These are phyloP conservation scores for Salvia hispanica DNA, from an alignment of 257 asterid genomes.

Conservation along the genomic window DNA sequence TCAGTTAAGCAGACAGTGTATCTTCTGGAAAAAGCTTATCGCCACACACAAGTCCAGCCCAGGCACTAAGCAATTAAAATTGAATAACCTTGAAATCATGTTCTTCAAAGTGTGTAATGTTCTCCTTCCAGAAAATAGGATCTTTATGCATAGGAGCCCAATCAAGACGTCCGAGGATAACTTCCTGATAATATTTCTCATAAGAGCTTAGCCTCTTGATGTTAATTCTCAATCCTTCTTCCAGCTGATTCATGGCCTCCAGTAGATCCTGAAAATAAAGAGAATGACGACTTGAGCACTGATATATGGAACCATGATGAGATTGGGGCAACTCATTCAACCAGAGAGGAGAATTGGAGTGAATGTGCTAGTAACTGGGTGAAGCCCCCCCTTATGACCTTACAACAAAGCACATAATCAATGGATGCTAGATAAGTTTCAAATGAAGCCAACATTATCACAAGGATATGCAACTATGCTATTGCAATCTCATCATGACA, in stretches of 20 bases:
- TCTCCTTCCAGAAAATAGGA: slow-evolving; percentile 81
- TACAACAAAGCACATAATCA: slow-evolving; percentile 18
- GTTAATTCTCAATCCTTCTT: slow-evolving; percentile 69
- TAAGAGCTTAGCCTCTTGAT: slow-evolving; percentile 79
- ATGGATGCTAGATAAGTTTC: slow-evolving; percentile 11
- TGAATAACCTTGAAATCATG: slow-evolving; percentile 79
- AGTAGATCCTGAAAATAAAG: slow-evolving; percentile 62
- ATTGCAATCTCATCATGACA: slow-evolving; percentile 11
- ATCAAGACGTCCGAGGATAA: slow-evolving; percentile 89
- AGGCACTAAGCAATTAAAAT: slow-evolving; percentile 1
- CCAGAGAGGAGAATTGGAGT: slow-evolving; percentile 22
- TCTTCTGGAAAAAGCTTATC: neutral
- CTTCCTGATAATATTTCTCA: slow-evolving; percentile 85
- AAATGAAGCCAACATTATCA: slow-evolving; percentile 14
- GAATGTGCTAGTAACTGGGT: slow-evolving; percentile 11
- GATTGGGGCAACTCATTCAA: slow-evolving; percentile 6
- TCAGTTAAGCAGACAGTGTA: slow-evolving; percentile 14
- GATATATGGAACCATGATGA: slow-evolving; percentile 17
- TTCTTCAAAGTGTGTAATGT: slow-evolving; percentile 69
- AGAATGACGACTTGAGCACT: slow-evolving; percentile 17
- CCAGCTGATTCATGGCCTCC: slow-evolving; percentile 78
- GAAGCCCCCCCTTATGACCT: neutral
- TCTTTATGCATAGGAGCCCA: slow-evolving; percentile 97
- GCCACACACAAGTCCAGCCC: neutral
- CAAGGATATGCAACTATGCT: neutral